Base-by-base conservation (phyloP, 208 protist genomes). In the Acanthamoeba castellanii region DNA sequence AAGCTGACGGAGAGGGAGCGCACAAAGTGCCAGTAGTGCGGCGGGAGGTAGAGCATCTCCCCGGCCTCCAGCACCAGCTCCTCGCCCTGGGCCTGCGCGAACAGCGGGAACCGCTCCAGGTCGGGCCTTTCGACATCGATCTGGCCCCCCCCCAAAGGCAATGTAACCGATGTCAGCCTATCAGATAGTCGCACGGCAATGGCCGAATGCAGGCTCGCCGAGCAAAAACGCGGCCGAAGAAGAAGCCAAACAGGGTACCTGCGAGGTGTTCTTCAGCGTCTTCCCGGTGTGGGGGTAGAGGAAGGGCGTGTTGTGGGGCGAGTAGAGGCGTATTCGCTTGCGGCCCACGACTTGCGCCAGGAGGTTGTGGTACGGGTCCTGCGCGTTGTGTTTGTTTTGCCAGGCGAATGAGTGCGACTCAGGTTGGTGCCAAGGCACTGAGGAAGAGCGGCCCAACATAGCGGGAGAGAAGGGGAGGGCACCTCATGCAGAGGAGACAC, bases 341-440 rank as follows among this genome's bases (percentile, higher is more conserved):
- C 37, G 61, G 16, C 96, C 96, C 27, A 97, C 95, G 0, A 97
- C 95, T 93, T 97, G 96, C 64, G 82, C 76, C 20, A 97, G 47
- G 30, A 97, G 64, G 55, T 97, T 97, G 57, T 97, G 32, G 25
- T 95, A 90, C 18, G 93, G 95, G 42, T 97, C 96, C 66, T 94
- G 94, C 52, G 52, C 14, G 11, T 22, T 25, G 16, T 25, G 55
- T 14, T 25, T 11, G 3, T 16, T 14, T 59, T 0, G 55, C 55
- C 55, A 14, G 16, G 55, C 55, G 16, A 22, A 1, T 14, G 16
- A 59, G 55, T 59, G 16, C 14, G 14, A 18, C 16, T 18, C 16
- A 5, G n/a, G n/a, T n/a, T n/a, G 37, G 37, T 37, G 37, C 37
- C 37, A 3, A 3, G 37, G 1, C 37, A 37, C 37, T 5, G 55